These are phyloP conservation scores for Claviceps sp. DNA, from an alignment of 2,329 filamentous ascomycete species.

Conservation along the genomic window DNA sequence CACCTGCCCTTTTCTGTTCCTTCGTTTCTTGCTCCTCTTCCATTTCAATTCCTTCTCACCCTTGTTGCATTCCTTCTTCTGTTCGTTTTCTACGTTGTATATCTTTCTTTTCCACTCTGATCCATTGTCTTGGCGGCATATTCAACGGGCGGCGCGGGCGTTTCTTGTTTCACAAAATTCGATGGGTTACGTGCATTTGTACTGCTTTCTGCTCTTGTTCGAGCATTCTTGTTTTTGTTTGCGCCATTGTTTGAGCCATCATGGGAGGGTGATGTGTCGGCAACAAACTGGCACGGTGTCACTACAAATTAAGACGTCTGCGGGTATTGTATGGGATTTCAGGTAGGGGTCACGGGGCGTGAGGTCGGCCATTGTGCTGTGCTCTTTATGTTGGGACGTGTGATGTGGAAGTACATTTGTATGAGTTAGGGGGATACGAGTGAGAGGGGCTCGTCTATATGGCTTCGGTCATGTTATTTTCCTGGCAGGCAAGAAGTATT, in stretches of 20 bases:
- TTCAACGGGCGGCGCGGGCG: slow-evolving; percentile 1
- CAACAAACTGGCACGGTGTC: not conserved
- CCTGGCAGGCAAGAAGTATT: no score
- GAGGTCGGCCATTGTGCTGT: not conserved
- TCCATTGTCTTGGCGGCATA: not conserved
- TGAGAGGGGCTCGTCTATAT: not conserved
- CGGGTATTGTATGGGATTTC: not conserved
- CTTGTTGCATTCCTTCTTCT: not conserved
- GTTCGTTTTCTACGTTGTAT: no score
- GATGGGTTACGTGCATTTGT: not conserved
- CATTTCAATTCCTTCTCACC: not conserved
- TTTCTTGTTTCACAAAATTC: not conserved
- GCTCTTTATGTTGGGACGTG: not conserved
- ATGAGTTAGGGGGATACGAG: not conserved
- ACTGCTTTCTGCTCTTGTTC: not conserved
- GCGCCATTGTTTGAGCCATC: not conserved
- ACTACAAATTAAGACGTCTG: not conserved
- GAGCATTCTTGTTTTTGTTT: not conserved
- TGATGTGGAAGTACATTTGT: not conserved
- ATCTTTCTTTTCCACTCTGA: not conserved
- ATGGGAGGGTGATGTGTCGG: not conserved
- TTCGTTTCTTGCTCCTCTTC: not conserved
- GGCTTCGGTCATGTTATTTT: not conserved
- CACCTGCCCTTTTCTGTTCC: no score
- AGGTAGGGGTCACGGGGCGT: not conserved